Percentiles rank a stretch among this genome's conserved stretches.
phyloP scores from a whole-genome alignment of 2,329 filamentous ascomycete genomes.

The Aspergillus nomiae region DNA sequence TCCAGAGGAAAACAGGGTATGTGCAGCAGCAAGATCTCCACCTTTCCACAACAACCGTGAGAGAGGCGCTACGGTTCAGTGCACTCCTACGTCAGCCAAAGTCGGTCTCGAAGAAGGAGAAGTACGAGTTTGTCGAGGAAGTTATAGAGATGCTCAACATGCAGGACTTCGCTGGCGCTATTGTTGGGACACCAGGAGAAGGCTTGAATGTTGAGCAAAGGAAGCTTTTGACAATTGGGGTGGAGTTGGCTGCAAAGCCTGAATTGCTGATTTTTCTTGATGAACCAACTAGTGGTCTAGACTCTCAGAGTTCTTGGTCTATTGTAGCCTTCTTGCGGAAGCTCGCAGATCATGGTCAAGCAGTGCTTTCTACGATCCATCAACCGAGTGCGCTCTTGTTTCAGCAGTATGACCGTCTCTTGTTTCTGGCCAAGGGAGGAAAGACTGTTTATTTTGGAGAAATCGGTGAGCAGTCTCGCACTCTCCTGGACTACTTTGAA shows the following conservation, averaged over 20 bases:
- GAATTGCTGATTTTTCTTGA: constrained; percentile 85
- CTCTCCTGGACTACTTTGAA: constrained; percentile 64
- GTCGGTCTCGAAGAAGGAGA: constrained; percentile 68
- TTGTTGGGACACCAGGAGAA: constrained; percentile 84
- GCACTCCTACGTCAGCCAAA: constrained; percentile 81
- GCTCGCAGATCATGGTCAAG: constrained; percentile 81
- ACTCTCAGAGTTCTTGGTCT: constrained; percentile 87
- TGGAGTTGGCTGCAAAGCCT: constrained; percentile 88
- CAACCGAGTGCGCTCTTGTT: constrained; percentile 93
- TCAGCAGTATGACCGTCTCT: constrained; percentile 70
- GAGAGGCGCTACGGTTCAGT: constrained; percentile 82
- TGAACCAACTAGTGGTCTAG: constrained; percentile 87
- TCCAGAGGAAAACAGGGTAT: constrained; percentile 68
- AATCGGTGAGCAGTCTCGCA: constrained; percentile 60
- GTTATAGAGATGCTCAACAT: constrained; percentile 82
- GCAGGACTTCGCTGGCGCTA: constrained; percentile 81
- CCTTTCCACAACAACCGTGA: constrained; percentile 77
- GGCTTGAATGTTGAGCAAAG: constrained; percentile 64
- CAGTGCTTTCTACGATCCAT: constrained; percentile 90
- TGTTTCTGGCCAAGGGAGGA: constrained; percentile 65
- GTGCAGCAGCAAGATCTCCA: constrained; percentile 76
- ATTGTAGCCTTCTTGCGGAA: constrained; percentile 86
- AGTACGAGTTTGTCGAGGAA: constrained; percentile 81
- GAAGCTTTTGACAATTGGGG: constrained; percentile 81
- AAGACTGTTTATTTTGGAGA: constrained; percentile 69